phyloP scores from a whole-genome alignment of 169 alveolate genomes.

The Fabrea salina region DNA sequence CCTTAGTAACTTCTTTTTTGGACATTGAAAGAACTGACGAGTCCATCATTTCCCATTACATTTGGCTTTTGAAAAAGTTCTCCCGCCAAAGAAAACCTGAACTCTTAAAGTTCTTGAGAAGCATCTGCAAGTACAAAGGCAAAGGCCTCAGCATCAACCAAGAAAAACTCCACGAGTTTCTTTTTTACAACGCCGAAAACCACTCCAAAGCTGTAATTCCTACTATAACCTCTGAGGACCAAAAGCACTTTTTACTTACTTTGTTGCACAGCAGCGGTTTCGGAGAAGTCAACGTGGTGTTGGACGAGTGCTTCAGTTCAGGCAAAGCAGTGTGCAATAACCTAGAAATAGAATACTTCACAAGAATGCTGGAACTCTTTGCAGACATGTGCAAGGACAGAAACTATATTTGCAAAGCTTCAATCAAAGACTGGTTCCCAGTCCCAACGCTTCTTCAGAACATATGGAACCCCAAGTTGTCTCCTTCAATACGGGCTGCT shows the following conservation, averaged over 20 bases:
- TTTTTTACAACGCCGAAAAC: conserved; percentile 29
- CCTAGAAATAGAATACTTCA: conserved; percentile 41
- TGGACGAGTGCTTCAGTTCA: conserved; percentile 28
- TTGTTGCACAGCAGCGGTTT: neutral
- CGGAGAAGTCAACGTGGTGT: neutral
- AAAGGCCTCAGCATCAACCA: conserved; percentile 39
- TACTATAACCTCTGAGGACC: neutral
- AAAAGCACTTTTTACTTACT: neutral
- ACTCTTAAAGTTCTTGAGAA: conserved; percentile 41
- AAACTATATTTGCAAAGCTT: conserved; percentile 55
- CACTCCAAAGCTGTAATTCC: conserved; percentile 2
- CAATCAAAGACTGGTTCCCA: conserved; percentile 53
- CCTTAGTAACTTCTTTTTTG: neutral
- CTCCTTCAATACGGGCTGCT: conserved; percentile 49
- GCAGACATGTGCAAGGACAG: conserved; percentile 58
- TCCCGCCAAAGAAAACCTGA: conserved; percentile 37
- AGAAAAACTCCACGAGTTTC: conserved; percentile 27
- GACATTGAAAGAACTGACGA: neutral
- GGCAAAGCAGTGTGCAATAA: conserved; percentile 19
- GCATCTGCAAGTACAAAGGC: conserved; percentile 34
- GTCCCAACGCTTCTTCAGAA: neutral
- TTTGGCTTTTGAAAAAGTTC: neutral
- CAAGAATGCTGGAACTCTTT: conserved; percentile 51
- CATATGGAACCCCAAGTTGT: conserved; percentile 37
- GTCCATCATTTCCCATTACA: neutral